Conservation (phyloP, 177 flowering plant species). For the Vitis hybrid region DNA sequence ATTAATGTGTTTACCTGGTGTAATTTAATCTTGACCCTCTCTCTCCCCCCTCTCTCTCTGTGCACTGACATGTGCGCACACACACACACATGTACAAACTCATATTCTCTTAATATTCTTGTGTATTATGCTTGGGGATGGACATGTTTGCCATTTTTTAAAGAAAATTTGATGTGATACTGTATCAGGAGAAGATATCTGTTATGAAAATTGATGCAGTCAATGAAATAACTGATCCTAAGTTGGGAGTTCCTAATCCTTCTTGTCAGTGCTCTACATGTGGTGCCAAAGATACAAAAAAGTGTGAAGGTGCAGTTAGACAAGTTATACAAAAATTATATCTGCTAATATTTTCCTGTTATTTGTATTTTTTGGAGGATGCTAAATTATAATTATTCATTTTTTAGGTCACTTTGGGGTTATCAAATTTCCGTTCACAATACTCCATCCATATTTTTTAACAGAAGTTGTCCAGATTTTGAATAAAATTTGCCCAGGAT, state of each 20-base stretch:
- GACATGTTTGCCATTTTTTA: not conserved
- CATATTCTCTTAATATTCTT: no score
- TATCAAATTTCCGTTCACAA: slow-evolving; percentile 52
- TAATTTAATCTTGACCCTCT: no score
- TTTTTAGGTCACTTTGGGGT: slow-evolving; percentile 81
- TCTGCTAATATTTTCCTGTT: not conserved
- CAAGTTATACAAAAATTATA: not conserved
- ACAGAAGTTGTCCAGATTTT: slow-evolving; percentile 60
- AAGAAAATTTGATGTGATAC: not conserved
- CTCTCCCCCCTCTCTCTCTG: no score
- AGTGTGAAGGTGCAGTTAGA: slow-evolving; percentile 64
- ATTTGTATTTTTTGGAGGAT: not conserved
- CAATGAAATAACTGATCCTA: slow-evolving; percentile 69
- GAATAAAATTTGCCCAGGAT: slow-evolving; percentile 83
- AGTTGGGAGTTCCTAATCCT: slow-evolving; percentile 77
- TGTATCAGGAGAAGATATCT: slow-evolving; percentile 55
- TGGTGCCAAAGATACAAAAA: slow-evolving; percentile 40
- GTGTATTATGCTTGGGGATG: no score
- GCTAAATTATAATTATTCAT: not conserved
- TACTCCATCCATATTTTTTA: slow-evolving; percentile 68
- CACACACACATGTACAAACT: no score
- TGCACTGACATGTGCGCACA: no score
- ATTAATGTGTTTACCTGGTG: no score
- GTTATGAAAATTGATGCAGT: slow-evolving; percentile 36
- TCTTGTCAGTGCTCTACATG: slow-evolving; percentile 62